Percentiles rank a stretch among this genome's conserved stretches.
Evolutionary conservation across 1,284 basidiomycete species (phyloP).

Genomic region (Boletus calvinii): DNA sequence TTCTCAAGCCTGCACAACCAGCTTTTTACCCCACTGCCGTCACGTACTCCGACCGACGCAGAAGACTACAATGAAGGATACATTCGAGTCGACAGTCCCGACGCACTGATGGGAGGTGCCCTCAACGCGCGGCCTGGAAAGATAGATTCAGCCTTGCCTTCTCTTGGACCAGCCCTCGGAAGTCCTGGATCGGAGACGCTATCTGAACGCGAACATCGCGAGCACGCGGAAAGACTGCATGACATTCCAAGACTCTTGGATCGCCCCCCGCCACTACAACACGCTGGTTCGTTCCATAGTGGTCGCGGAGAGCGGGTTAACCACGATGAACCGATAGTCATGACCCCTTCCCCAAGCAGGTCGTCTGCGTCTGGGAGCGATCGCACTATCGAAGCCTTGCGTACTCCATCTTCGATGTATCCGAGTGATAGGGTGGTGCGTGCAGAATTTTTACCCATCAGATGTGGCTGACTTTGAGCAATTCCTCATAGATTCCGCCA

Average conservation of each 20-base stretch:
- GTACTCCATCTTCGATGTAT: constrained; percentile 22
- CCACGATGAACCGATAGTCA: constrained; percentile 27
- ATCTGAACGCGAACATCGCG: constrained; percentile 30
- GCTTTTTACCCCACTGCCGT: constrained; percentile 36
- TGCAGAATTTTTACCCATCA: not conserved
- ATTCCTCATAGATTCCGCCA: constrained; percentile 28
- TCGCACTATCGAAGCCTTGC: constrained; percentile 31
- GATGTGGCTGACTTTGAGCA: constrained; percentile 1
- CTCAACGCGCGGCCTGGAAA: constrained; percentile 35
- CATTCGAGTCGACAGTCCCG: constrained; percentile 33
- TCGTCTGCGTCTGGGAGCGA: constrained; percentile 31
- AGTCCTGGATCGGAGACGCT: constrained; percentile 22
- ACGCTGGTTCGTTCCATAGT: constrained; percentile 24
- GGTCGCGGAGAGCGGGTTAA: constrained; percentile 19
- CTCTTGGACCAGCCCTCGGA: constrained; percentile 23
- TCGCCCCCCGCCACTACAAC: constrained; percentile 24
- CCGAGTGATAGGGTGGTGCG: constrained; percentile 31
- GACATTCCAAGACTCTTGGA: constrained; percentile 27
- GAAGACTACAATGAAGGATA: constrained; percentile 34
- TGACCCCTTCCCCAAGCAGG: constrained; percentile 22
- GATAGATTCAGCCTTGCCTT: constrained; percentile 22
- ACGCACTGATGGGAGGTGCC: constrained; percentile 34
- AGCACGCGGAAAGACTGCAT: constrained; percentile 16
- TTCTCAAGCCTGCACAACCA: constrained; percentile 12
- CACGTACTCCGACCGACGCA: constrained; percentile 33